Evolutionary conservation across 345 rosid species (phyloP).

Genomic region (Lepidium africanum): DNA sequence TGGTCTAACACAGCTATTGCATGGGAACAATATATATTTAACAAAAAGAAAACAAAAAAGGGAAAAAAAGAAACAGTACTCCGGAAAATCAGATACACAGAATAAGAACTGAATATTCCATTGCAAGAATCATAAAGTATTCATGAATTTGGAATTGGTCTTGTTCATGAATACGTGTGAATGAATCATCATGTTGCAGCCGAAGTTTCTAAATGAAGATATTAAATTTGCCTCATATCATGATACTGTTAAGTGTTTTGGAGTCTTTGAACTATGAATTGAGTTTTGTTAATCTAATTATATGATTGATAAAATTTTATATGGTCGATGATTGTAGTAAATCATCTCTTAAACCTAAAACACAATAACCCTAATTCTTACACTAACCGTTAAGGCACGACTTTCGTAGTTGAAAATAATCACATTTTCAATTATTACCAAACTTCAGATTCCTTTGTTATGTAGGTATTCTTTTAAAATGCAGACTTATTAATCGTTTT

Average conservation of each 20-base stretch:
- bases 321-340: too few species aligned
- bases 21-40: conserved; percentile 6
- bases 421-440: not conserved
- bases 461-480: not conserved
- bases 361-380: too few species aligned
- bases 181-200: not conserved
- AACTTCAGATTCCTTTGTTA: not conserved
- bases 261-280: too few species aligned
- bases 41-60: not conserved
- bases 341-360: too few species aligned
- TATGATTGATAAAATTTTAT: too few species aligned
- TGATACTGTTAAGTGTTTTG: too few species aligned
- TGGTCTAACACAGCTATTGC: conserved; percentile 27
- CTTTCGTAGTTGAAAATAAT: too few species aligned
- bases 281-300: too few species aligned
- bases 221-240: not conserved
- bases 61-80: too few species aligned
- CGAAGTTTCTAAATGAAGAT: not conserved
- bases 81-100: conserved; percentile 7
- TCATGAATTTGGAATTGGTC: conserved; percentile 11
- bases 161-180: conserved; percentile 12
- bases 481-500: not conserved
- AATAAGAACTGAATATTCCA: conserved; percentile 13
- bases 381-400: too few species aligned
- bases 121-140: conserved; percentile 4